phyloP scores from a whole-genome alignment of 2,329 filamentous ascomycete genomes.

The Penicillium sp. region DNA sequence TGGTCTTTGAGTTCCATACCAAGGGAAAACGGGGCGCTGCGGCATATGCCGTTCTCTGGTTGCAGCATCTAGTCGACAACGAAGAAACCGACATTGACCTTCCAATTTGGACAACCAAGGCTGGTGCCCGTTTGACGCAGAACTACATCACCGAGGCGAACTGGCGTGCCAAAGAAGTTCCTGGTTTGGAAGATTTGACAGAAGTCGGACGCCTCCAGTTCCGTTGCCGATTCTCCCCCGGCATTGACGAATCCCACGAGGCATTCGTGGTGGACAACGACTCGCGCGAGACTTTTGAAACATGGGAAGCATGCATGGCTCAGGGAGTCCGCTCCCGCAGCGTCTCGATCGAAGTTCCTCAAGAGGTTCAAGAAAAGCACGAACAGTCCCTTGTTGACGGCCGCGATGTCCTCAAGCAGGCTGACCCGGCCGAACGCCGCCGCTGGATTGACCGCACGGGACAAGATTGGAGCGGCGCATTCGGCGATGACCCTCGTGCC shows the following conservation, averaged over 20 bases:
- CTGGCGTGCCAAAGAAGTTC: constrained; percentile 57
- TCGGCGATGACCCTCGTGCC: constrained; percentile 70
- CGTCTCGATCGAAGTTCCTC: constrained; percentile 71
- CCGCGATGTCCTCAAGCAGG: constrained; percentile 74
- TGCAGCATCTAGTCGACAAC: constrained; percentile 79
- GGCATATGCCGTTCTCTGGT: constrained; percentile 79
- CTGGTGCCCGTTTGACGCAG: constrained; percentile 73
- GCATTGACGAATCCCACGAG: constrained; percentile 82
- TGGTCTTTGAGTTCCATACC: constrained; percentile 82
- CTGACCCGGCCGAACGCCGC: constrained; percentile 62
- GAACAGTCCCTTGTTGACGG: constrained; percentile 76
- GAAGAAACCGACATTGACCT: constrained; percentile 75
- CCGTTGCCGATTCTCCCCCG: constrained; percentile 78
- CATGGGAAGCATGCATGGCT: constrained; percentile 86
- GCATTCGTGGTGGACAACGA: constrained; percentile 83
- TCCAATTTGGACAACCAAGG: constrained; percentile 85
- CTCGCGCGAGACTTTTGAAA: constrained; percentile 87
- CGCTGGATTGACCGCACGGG: constrained; percentile 78
- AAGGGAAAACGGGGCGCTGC: constrained; percentile 67
- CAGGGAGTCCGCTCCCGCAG: constrained; percentile 76
- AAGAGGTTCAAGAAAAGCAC: constrained; percentile 70
- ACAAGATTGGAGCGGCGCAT: constrained; percentile 82
- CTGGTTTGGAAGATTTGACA: constrained; percentile 71
- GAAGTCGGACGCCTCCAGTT: constrained; percentile 82
- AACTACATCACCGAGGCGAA: constrained; percentile 89